These are phyloP conservation scores for Acarospora socialis DNA, from an alignment of 2,329 filamentous ascomycete genomes.

Conservation along the genomic window DNA sequence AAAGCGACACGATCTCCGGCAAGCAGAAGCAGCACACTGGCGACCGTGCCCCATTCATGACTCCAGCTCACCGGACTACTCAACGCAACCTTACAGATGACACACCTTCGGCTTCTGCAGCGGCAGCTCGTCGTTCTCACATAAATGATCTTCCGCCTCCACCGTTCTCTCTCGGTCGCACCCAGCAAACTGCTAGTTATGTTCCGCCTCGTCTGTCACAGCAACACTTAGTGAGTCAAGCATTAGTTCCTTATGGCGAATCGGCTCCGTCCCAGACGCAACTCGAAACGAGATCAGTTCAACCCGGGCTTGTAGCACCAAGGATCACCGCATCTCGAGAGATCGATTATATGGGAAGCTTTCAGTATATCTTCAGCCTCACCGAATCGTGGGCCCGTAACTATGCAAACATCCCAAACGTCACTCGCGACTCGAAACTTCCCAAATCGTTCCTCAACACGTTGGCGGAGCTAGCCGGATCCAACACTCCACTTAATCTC, in stretches of 20 bases:
- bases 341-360: no score
- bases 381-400: conserved; percentile 5
- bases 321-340: no score
- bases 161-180: neutral
- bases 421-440: conserved; percentile 2
- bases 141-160: neutral
- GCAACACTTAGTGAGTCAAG: neutral
- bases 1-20: neutral
- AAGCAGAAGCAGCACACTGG: no score
- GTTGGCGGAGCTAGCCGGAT: neutral
- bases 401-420: conserved; percentile 8
- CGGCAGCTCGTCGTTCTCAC: neutral
- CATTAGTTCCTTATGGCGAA: neutral
- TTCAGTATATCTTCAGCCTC: conserved; percentile 4
- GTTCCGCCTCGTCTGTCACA: neutral
- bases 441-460: neutral
- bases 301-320: no score
- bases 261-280: no score
- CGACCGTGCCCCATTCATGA: no score
- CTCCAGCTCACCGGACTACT: no score
- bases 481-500: conserved; percentile 12
- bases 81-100: neutral
- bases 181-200: neutral
- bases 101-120: neutral
- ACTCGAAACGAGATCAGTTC: no score